Evolutionary conservation across 495 filamentous ascomycete genomes (phyloP).

Genomic region (Clavariopsis aquatica): DNA sequence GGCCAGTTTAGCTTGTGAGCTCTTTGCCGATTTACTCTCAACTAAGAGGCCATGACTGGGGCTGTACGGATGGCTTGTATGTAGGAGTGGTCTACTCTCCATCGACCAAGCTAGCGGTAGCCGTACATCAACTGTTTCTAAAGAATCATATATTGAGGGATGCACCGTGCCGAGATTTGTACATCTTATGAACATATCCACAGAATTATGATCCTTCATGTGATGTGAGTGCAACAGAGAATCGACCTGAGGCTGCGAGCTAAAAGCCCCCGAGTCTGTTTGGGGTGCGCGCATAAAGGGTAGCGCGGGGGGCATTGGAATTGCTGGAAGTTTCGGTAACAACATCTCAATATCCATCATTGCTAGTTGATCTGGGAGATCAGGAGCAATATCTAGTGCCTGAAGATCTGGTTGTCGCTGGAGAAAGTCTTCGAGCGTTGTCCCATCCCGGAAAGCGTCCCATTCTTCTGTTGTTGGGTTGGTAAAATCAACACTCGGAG

Average conservation of each 20-base stretch:
- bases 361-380: slow-evolving; percentile 76
- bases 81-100: slow-evolving; percentile 41
- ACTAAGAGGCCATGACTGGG: slow-evolving; percentile 77
- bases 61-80: slow-evolving; percentile 71
- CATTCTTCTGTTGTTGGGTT: slow-evolving; percentile 19
- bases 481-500: slow-evolving; percentile 6
- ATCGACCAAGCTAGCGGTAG: slow-evolving; percentile 35
- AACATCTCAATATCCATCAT: slow-evolving; percentile 77
- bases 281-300: slow-evolving; percentile 20
- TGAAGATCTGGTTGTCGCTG: slow-evolving; percentile 37
- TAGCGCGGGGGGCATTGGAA: slow-evolving; percentile 49
- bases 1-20: slow-evolving; percentile 35
- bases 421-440: slow-evolving; percentile 43
- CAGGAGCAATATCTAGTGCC: slow-evolving; percentile 42
- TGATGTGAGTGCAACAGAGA: slow-evolving; percentile 65
- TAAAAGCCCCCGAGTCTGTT: slow-evolving; percentile 64
- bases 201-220: slow-evolving; percentile 63
- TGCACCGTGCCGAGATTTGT: slow-evolving; percentile 78
- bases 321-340: slow-evolving; percentile 73
- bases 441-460: slow-evolving; percentile 29
- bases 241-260: slow-evolving; percentile 68
- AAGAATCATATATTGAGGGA: slow-evolving; percentile 85
- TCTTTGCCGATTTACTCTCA: slow-evolving; percentile 6
- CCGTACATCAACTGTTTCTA: slow-evolving; percentile 72
- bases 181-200: slow-evolving; percentile 80